These are phyloP conservation scores for Arthrocladium fulminans DNA, from an alignment of 2,329 filamentous ascomycete species.

Conservation along the genomic window DNA sequence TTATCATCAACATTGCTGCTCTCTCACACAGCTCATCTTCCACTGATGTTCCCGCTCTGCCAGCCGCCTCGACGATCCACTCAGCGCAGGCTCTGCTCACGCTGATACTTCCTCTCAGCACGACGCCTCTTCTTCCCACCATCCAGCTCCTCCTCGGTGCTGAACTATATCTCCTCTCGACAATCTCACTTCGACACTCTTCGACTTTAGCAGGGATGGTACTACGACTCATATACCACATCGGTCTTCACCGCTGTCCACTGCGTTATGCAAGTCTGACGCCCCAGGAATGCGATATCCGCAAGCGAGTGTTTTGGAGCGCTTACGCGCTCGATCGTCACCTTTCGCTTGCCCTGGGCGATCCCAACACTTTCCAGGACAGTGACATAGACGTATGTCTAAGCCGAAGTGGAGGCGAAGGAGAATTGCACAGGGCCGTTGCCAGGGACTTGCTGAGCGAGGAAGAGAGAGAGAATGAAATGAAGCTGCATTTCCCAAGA, in stretches of 20 bases:
- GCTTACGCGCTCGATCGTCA: constrained; percentile 36
- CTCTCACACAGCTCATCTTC: neutral
- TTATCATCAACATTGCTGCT: constrained; percentile 42
- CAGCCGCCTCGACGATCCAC: constrained; percentile 1
- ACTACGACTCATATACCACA: constrained; percentile 40
- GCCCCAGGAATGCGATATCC: constrained; percentile 32
- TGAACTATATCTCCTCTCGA: constrained; percentile 41
- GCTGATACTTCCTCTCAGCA: constrained; percentile 31
- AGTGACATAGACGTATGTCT: constrained; percentile 39
- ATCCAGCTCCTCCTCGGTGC: constrained; percentile 43
- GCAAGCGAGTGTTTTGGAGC: constrained; percentile 36
- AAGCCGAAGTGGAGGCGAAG: constrained; percentile 27
- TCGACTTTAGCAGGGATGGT: constrained; percentile 42
- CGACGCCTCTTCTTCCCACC: constrained; percentile 32
- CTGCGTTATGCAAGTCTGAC: constrained; percentile 42
- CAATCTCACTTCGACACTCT: constrained; percentile 41
- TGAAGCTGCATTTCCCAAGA: constrained; percentile 12
- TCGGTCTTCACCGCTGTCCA: constrained; percentile 45
- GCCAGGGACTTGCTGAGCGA: constrained; percentile 8
- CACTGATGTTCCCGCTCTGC: neutral
- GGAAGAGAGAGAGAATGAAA: constrained; percentile 9
- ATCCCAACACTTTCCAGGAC: constrained; percentile 35
- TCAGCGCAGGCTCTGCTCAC: constrained; percentile 28
- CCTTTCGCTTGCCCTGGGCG: constrained; percentile 32
- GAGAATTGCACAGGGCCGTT: constrained; percentile 15